phyloP scores from a whole-genome alignment of 2,329 filamentous ascomycete species.

The Fusarium mundagurra region DNA sequence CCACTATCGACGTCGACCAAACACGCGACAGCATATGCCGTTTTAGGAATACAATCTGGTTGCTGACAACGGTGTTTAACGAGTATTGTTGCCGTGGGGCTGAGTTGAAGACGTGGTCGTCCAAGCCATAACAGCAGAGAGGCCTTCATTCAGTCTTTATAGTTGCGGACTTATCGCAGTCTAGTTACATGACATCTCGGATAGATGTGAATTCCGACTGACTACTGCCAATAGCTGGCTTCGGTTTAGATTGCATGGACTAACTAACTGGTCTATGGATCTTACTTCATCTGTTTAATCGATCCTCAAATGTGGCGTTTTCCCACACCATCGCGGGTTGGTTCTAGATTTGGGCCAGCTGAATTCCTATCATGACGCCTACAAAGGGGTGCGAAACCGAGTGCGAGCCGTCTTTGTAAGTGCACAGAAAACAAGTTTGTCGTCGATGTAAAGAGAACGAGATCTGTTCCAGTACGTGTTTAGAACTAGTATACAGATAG shows the following conservation, averaged over 20 bases:
- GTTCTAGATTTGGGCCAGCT: not conserved
- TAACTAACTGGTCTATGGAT: not conserved
- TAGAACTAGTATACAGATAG: fast-evolving
- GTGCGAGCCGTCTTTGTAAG: constrained; percentile 3
- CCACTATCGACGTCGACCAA: constrained; percentile 29
- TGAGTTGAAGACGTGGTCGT: not conserved
- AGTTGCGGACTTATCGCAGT: constrained; percentile 20
- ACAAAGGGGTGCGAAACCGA: constrained; percentile 9
- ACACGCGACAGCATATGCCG: constrained; percentile 5
- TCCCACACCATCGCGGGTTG: not conserved
- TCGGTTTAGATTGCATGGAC: not conserved
- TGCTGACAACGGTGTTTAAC: not conserved
- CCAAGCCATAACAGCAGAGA: not conserved
- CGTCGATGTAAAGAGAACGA: not conserved
- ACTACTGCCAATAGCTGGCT: not conserved
- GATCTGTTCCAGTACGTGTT: not conserved
- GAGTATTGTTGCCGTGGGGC: constrained; percentile 10
- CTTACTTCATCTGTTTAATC: constrained; percentile 9
- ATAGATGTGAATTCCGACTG: constrained; percentile 16
- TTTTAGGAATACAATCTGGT: not conserved
- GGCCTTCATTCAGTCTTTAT: constrained; percentile 16
- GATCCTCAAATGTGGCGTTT: constrained; percentile 5
- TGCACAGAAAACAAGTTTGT: not conserved
- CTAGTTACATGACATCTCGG: constrained; percentile 2
- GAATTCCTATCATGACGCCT: constrained; percentile 29